Conservation (phyloP, 305 asterid species). For the Fraxinus latifolia region DNA sequence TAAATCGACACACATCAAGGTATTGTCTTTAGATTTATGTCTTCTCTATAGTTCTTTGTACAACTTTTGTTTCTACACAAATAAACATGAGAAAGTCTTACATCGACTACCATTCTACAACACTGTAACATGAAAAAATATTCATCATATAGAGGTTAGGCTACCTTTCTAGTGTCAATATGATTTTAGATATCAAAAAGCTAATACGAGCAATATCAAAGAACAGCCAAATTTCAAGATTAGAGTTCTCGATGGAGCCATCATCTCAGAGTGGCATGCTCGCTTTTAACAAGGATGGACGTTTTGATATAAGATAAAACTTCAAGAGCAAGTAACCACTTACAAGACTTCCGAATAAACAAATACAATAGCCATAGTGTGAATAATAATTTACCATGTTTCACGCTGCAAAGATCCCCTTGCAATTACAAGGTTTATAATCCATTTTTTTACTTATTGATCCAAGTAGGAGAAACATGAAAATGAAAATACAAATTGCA, state of each 20-base stretch:
- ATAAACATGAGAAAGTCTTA: not conserved
- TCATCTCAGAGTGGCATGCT: too few relatives aligned
- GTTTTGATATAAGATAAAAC: too few relatives aligned
- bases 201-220: too few relatives aligned
- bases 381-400: too few relatives aligned
- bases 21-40: too few relatives aligned
- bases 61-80: not conserved
- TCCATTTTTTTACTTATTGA: not conserved
- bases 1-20: not conserved
- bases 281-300: too few relatives aligned
- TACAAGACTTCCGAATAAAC: too few relatives aligned
- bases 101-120: not conserved
- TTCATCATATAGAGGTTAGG: not conserved
- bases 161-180: not conserved
- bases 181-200: too few relatives aligned
- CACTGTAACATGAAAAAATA: too few relatives aligned
- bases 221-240: too few relatives aligned
- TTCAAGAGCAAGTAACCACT: not conserved
- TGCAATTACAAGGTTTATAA: not conserved
- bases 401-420: not conserved
- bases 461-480: not conserved
- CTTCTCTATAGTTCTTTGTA: not conserved
- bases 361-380: not conserved
- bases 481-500: not conserved
- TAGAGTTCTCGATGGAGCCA: too few relatives aligned